Evolutionary conservation across 2,329 filamentous ascomycete genomes (phyloP), one percentile per base, ranked within the genome.

Genomic region (Exophiala aquamarina): DNA sequence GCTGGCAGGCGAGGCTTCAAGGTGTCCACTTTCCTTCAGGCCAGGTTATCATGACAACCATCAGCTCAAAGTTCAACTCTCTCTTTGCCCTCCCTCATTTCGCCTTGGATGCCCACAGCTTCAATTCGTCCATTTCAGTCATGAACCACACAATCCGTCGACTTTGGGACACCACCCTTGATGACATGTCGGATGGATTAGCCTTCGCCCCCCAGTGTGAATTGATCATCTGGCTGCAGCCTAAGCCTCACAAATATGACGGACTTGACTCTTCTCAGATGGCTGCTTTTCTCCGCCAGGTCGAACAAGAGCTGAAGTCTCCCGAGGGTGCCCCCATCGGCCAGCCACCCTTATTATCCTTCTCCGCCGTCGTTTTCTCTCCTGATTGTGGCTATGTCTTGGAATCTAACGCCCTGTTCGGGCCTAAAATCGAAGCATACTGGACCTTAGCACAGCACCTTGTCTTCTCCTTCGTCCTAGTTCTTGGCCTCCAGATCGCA

Each of bases 31-130:
- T 90, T 75, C 83, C 86, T 29, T 81, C 86, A 53, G 93, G 93
- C 2, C 80, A 83, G 11, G 81, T 93, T 40, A 72, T 97, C 28
- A 72, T 97, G 63, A 88, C 86, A 2, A 96, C 92, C 1, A 92
- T 90, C 38, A 96, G 90, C 66, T 87, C 95, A 63, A 96, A 95
- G 71, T 93, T 93, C 61, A 82, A 86, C n/a, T 91, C 93, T 34
- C 84, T 97, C 46, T 95, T 95, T 65, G 87, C 84, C 2, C 72
- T 97, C 37, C 91, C 93, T 19, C 90, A 97, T 66, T 77, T 98
- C 41, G 76, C 87, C 1, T 78, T 88, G 13, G 79, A 76, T 4
- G 62, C 71, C 17, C 69, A 73, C 46, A 70, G 73, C 2, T 84
- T 80, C 58, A 66, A 61, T 75, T 78, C 51, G 75, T 82, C 70